Evolutionary conservation across 2,329 filamentous ascomycete species (phyloP), one percentile per base, ranked within the genome.

Genomic region (Pestalotiopsis sp.): DNA sequence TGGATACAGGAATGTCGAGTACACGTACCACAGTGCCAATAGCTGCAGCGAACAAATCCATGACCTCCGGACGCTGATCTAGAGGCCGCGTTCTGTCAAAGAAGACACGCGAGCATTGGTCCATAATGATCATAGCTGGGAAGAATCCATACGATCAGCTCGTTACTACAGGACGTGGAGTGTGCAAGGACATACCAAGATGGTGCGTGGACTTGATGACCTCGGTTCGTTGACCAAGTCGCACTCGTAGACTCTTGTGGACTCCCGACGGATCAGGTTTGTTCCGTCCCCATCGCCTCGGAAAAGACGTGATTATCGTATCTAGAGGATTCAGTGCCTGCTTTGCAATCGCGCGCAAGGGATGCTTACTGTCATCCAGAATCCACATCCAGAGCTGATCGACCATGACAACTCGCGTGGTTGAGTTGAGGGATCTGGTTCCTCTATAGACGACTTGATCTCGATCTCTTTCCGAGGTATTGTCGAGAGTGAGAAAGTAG

Each of bases 301-400:
- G 80, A 66, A 81, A 82, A n/a, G 74, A 77, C 0, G 80, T 78
- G 20, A 82, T 76, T 56, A 82, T 78, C 2, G 80, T 81, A 52
- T 80, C 78, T 81, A 14, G 20, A 38, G 13, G 12, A 4, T 14
- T 64, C 25, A 64, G 25, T 64, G 14, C 13, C 2, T 40, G 41
- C 38, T 13, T 45, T 5, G 14, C 49, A 4, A 20, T 64, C 36
- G 31, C 12, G 11, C 61, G 13, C 14, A 14, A 41, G 17, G 23
- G 1, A 17, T 4, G n/a, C 41, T 66, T 56, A 69, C 68, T 68
- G 52, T 68, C 66, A 56, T 70, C 69, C 20, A 72, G 31, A 45
- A 73, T 68, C 72, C 70, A 72, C 66, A 73, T 69, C 69, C 71
- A 73, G 3, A 73, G 65, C 25, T 73, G 72, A 57, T 72, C 71